These are phyloP conservation scores for Fusarium sp. DNA, from an alignment of 2,329 filamentous ascomycete species.

Conservation along the genomic window DNA sequence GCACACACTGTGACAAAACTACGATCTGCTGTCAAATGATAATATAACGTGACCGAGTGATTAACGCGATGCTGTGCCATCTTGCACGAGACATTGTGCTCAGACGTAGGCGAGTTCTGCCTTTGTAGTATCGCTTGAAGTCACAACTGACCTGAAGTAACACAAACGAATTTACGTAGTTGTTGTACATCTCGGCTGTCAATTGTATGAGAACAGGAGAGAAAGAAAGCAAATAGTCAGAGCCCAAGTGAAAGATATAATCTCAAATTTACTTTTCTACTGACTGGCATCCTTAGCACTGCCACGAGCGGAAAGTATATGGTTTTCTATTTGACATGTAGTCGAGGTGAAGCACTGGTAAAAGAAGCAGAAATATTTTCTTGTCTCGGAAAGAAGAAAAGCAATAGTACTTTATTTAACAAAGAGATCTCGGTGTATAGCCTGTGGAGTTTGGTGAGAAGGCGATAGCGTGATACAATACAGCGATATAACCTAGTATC, in stretches of 20 bases:
- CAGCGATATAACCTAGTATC: accelerated
- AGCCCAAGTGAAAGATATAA: not conserved
- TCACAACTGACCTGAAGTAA: not conserved
- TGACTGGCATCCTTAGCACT: not conserved
- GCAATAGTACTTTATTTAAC: no score
- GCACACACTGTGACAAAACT: not conserved
- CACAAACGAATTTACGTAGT: no score
- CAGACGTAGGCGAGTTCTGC: slow-evolving; percentile 23
- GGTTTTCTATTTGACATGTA: not conserved
- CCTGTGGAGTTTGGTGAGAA: no score
- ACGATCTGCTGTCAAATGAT: not conserved
- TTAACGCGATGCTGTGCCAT: slow-evolving; percentile 28
- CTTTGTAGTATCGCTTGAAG: not conserved
- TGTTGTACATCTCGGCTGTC: not conserved
- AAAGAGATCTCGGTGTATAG: no score
- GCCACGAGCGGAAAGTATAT: not conserved
- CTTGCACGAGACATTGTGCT: slow-evolving; percentile 1
- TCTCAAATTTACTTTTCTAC: not conserved
- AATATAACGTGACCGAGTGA: slow-evolving; percentile 20
- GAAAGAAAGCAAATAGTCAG: no score
- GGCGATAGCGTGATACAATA: accelerated
- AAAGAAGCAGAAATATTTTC: not conserved
- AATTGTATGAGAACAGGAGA: not conserved
- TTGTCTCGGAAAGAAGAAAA: not conserved
- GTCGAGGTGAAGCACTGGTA: not conserved